A percentile compares a stretch with the other conserved stretches of the same genome.
Conservation (phyloP, 306 rosid genomes). For the Herpetospermum pedunculosum region DNA sequence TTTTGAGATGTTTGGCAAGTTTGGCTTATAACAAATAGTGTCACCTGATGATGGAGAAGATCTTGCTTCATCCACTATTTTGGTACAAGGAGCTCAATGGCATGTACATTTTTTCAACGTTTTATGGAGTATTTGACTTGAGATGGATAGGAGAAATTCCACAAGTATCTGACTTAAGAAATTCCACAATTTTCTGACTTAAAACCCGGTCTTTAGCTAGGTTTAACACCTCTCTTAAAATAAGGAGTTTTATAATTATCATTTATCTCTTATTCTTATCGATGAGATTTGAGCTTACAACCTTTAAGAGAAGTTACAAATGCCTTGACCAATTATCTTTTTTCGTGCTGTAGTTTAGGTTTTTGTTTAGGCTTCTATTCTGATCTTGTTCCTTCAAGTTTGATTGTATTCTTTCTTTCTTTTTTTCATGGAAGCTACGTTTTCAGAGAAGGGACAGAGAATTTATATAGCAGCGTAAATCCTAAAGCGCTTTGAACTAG, state of each 20-base stretch:
- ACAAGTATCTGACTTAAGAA: neutral
- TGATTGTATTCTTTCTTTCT: neutral
- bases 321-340: neutral
- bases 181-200: neutral
- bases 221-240: neutral
- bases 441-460: neutral
- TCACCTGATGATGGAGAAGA: neutral
- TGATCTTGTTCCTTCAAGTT: neutral
- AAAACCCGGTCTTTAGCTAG: neutral
- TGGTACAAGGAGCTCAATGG: neutral
- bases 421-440: neutral
- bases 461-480: neutral
- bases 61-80: neutral
- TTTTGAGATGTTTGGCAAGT: neutral
- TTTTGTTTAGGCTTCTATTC: neutral
- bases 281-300: neutral
- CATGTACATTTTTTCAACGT: neutral
- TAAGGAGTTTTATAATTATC: neutral
- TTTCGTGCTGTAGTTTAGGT: neutral
- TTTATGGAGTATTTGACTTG: neutral
- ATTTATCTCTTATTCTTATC: neutral
- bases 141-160: neutral
- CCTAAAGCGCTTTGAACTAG: neutral
- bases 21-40: neutral
- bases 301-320: neutral